Conservation (phyloP, 768 basidiomycete species). For the Auricularia sp. region DNA sequence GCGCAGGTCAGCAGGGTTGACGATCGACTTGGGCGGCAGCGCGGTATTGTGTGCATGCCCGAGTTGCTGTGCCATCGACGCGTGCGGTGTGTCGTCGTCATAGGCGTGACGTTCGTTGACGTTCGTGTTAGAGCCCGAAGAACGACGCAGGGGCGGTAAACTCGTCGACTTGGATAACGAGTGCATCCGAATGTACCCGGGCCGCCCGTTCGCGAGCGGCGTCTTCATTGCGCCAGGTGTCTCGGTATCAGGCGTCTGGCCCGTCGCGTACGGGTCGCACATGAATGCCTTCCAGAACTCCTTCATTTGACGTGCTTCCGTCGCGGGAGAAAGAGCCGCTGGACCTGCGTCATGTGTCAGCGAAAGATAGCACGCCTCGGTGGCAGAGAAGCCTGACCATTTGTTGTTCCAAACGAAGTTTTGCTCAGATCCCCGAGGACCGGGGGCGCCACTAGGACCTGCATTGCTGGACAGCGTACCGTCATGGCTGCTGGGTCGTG, state of each 20-base stretch:
- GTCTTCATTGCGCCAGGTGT: constrained; percentile 3
- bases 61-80: background rate
- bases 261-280: constrained; percentile 3
- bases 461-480: background rate
- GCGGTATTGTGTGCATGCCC: background rate
- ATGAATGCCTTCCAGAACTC: constrained; percentile 7
- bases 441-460: background rate
- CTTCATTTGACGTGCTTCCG: constrained; percentile 2
- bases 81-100: background rate
- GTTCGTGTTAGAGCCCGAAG: background rate
- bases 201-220: background rate
- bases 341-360: background rate
- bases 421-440: background rate
- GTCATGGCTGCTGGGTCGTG: background rate
- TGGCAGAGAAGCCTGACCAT: background rate
- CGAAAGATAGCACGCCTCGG: background rate
- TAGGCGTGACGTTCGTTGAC: background rate
- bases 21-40: background rate
- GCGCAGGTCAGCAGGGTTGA: background rate
- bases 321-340: constrained; percentile 1
- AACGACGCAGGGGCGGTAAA: background rate
- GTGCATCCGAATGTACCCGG: background rate
- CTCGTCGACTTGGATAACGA: background rate
- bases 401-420: background rate
- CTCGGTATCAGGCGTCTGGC: background rate